Conservation (phyloP, 768 basidiomycete genomes). For the Leccinum aurantiacum region DNA sequence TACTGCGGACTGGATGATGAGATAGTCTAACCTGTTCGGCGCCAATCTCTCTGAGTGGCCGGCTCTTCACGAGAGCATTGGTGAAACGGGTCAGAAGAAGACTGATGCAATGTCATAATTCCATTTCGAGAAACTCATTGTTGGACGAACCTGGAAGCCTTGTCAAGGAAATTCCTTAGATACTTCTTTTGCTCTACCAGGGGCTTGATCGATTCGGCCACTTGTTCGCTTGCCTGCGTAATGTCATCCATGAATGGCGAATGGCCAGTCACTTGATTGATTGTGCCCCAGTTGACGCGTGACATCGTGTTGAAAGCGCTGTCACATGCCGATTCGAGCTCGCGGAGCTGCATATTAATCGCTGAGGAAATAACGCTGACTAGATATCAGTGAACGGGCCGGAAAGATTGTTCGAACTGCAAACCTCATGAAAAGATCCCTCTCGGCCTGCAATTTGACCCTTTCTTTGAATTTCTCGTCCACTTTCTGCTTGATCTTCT, state of each 20-base stretch:
- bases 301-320: slow-evolving; percentile 73
- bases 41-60: slow-evolving; percentile 89
- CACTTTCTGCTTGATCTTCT: slow-evolving; percentile 84
- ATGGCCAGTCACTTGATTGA: slow-evolving; percentile 84
- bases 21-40: slow-evolving; percentile 77
- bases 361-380: slow-evolving; percentile 80
- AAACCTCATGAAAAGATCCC: slow-evolving; percentile 89
- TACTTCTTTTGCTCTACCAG: slow-evolving; percentile 95
- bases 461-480: slow-evolving; percentile 73
- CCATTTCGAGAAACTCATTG: not conserved
- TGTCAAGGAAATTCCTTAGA: slow-evolving; percentile 89
- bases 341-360: slow-evolving; percentile 75
- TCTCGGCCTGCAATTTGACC: slow-evolving; percentile 79
- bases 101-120: slow-evolving; percentile 39
- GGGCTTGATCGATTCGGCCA: slow-evolving; percentile 74
- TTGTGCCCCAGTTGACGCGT: slow-evolving; percentile 73
- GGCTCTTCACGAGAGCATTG: slow-evolving; percentile 82
- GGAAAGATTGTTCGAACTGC: not conserved
- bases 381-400: not conserved
- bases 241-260: slow-evolving; percentile 82
- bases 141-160: slow-evolving; percentile 73
- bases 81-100: slow-evolving; percentile 86
- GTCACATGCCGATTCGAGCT: slow-evolving; percentile 85
- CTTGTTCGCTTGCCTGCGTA: slow-evolving; percentile 68
- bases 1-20: not conserved